A percentile compares a stretch with the other conserved stretches of the same genome.
These are phyloP conservation scores for Scutellaria baicalensis DNA, from an alignment of 257 asterid species.

Conservation along the genomic window DNA sequence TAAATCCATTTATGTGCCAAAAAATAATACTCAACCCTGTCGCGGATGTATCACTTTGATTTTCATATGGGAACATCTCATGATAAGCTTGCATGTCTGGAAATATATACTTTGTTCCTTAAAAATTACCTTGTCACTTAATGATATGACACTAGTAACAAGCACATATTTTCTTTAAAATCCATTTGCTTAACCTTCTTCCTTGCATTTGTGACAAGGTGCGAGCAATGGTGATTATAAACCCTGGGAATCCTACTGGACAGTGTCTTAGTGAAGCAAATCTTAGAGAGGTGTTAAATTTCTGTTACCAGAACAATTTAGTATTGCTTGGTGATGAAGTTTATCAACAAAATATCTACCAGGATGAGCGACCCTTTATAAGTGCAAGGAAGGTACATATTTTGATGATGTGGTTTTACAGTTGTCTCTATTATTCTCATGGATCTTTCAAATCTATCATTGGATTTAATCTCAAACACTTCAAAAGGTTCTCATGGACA, in stretches of 20 bases:
- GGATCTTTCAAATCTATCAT: background rate
- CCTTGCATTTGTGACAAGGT: constrained; percentile 38
- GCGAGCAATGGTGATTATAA: constrained; percentile 92
- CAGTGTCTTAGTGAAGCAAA: constrained; percentile 84
- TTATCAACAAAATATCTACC: constrained; percentile 89
- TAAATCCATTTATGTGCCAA: background rate
- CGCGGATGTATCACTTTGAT: background rate
- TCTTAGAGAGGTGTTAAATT: constrained; percentile 47
- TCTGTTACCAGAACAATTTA: constrained; percentile 71
- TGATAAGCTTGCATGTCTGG: background rate
- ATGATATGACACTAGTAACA: background rate
- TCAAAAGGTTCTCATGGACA: constrained; percentile 65
- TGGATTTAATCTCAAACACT: background rate
- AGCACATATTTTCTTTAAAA: background rate
- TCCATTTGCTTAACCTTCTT: background rate
- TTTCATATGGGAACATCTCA: background rate
- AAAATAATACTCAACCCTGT: background rate
- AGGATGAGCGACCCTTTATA: constrained; percentile 86
- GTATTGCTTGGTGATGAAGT: constrained; percentile 92
- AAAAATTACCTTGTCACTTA: background rate
- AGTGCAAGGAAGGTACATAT: constrained; percentile 71
- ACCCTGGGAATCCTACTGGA: constrained; percentile 96
- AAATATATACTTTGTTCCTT: background rate
- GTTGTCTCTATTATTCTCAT: background rate
- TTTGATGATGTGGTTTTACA: background rate